Conservation (phyloP, 768 basidiomycete genomes). For the Agrocybe pediades region DNA sequence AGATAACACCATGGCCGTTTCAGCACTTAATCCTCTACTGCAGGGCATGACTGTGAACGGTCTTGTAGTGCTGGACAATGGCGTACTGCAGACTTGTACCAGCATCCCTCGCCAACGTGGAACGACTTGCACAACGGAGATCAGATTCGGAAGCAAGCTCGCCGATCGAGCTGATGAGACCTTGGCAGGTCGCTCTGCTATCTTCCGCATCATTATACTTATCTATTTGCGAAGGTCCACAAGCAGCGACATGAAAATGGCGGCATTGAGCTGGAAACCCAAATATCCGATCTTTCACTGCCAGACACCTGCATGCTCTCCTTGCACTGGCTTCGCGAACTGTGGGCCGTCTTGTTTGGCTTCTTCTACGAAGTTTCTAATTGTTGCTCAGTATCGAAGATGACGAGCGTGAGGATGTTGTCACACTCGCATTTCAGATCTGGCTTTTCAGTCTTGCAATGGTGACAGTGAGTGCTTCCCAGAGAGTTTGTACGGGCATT, state of each 20-base stretch:
- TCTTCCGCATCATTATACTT: neutral
- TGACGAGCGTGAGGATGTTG: slow-evolving; percentile 48
- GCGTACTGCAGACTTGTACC: slow-evolving; percentile 36
- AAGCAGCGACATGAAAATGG: slow-evolving; percentile 7
- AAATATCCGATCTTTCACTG: neutral
- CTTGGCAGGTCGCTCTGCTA: neutral
- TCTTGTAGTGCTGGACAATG: slow-evolving; percentile 24
- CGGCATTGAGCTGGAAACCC: neutral
- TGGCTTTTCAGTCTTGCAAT: slow-evolving; percentile 51
- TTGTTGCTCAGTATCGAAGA: slow-evolving; percentile 32
- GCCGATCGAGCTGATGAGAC: neutral
- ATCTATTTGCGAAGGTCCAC: neutral
- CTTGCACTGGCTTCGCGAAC: slow-evolving; percentile 45
- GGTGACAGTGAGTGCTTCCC: slow-evolving; percentile 39
- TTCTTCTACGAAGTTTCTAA: neutral
- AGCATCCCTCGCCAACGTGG: slow-evolving; percentile 34
- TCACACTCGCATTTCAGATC: slow-evolving; percentile 43
- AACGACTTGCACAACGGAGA: slow-evolving; percentile 23
- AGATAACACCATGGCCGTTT: slow-evolving; percentile 36
- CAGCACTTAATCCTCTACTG: slow-evolving; percentile 33
- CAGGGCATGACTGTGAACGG: slow-evolving; percentile 22
- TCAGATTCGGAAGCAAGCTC: slow-evolving; percentile 8
- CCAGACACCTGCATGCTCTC: slow-evolving; percentile 38
- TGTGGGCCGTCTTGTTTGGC: slow-evolving; percentile 31
- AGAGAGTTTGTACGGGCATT: neutral